Evolutionary conservation across 176 grass and related monocot genomes (phyloP), one percentile per base, ranked within the genome.

Genomic region (Carex littledalei): DNA sequence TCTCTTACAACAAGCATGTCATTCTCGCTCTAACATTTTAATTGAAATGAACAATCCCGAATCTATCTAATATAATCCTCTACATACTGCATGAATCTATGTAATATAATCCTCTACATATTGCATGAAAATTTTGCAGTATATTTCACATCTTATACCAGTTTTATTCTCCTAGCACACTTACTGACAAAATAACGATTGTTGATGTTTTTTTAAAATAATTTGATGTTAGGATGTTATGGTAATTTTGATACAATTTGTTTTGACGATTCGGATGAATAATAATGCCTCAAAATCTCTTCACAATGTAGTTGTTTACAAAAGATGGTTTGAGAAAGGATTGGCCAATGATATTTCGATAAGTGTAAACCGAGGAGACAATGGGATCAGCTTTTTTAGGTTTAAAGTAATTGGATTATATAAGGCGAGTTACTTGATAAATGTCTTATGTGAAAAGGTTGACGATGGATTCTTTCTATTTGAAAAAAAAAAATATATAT

Each of bases 321-420:
- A 72, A 72, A 43, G 1, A 24, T 77, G 18, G n/a, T 77, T 21
- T 45, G 29, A 52, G 10, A 13, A 13, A 8, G 56, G 18, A 43
- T 81, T 64, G 79, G 31, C 57, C 57, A 81, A 81, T 81, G n/a
- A 32, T 47, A 81, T 63, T 24, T 63, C 79, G 79, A 81, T 81
- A 81, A 64, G 29, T 81, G 79, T 39, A n/a, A 63, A 60, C 39
- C 63, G 16, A 22, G 16, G 26, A 18, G 79, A 81, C 20, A 43
- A 74, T 5, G 57, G 35, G 56, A 81, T 81, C 56, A 63, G 3
- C 78, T 63, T 45, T 81, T 81, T 24, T 81, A 41, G 78, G 56
- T 81, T 34, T 81, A 62, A 81, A 81, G 24, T 22, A 41, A 62
- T 63, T 29, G 8, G 16, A 60, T 81, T 81, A 57, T 60, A 41